Evolutionary conservation across 805 yeast genomes (phyloP).

Genomic region (Tetrapisispora fleetii): DNA sequence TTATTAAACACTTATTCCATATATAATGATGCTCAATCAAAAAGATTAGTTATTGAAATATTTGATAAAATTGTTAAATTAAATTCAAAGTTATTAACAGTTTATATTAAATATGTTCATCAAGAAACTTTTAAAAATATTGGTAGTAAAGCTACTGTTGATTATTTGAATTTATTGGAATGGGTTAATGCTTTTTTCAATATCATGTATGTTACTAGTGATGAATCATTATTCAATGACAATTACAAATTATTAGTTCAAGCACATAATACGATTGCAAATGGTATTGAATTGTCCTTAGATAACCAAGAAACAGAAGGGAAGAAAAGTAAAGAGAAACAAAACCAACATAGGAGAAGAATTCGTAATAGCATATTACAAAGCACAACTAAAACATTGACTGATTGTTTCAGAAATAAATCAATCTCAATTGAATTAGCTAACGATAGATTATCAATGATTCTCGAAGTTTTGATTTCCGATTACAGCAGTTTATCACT

Average conservation of each 20-base stretch:
- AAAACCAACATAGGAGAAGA: conserved; percentile 33
- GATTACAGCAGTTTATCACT: conserved; percentile 15
- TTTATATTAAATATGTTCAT: conserved; percentile 33
- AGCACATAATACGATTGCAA: conserved; percentile 28
- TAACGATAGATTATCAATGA: background rate
- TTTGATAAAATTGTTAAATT: conserved; percentile 31
- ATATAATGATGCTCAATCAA: conserved; percentile 43
- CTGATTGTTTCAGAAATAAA: conserved; percentile 17
- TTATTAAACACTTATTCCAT: conserved; percentile 41
- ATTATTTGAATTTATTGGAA: conserved; percentile 44
- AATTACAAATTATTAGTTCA: conserved; percentile 33
- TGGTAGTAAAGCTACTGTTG: conserved; percentile 43
- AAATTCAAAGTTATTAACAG: conserved; percentile 29
- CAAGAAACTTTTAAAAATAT: conserved; percentile 24
- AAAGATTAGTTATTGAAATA: conserved; percentile 33
- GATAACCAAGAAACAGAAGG: conserved; percentile 16
- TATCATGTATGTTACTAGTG: conserved; percentile 9
- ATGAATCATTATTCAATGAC: conserved; percentile 20
- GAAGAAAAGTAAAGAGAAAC: conserved; percentile 17
- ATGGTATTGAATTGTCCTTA: conserved; percentile 19
- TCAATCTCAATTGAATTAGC: conserved; percentile 4
- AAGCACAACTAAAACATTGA: conserved; percentile 20
- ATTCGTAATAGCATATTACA: conserved; percentile 30
- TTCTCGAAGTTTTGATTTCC: conserved; percentile 4
- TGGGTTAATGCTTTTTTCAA: conserved; percentile 41